These are phyloP conservation scores for Tetraselmis chui DNA, from an alignment of 139 green algal genomes.

Conservation along the genomic window DNA sequence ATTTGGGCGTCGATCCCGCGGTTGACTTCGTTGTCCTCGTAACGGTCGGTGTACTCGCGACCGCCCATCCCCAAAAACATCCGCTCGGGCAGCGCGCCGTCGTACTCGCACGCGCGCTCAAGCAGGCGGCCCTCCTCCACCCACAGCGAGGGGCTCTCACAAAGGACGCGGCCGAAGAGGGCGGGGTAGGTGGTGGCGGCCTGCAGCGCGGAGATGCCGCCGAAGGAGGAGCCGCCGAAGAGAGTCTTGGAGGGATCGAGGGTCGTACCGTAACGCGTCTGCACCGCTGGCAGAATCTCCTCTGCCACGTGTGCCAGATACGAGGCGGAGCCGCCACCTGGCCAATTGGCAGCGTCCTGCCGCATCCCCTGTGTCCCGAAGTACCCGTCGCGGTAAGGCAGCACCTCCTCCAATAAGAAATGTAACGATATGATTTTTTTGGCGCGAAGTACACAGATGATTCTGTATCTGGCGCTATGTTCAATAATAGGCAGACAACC, in stretches of 20 bases:
- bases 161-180: slow-evolving; percentile 33
- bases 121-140: slow-evolving; percentile 30
- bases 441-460: no score
- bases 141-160: slow-evolving; percentile 39
- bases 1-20: no score
- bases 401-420: no score
- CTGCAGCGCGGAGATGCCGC: slow-evolving; percentile 35
- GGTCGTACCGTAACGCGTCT: slow-evolving; percentile 13
- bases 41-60: slow-evolving; percentile 9
- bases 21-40: no score
- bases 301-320: slow-evolving; percentile 33
- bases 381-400: no score
- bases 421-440: no score
- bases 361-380: no score
- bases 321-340: slow-evolving; percentile 30
- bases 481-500: no score
- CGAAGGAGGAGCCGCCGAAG: slow-evolving; percentile 42
- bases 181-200: slow-evolving; percentile 35
- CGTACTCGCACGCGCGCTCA: slow-evolving; percentile 15
- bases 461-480: no score
- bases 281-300: slow-evolving; percentile 40
- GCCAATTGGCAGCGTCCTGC: slow-evolving; percentile 32
- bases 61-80: slow-evolving; percentile 33
- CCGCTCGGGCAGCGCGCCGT: slow-evolving; percentile 26
- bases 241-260: slow-evolving; percentile 2